Base-by-base conservation (phyloP, 257 asterid species). In the Nicotiana obtusifolia region DNA sequence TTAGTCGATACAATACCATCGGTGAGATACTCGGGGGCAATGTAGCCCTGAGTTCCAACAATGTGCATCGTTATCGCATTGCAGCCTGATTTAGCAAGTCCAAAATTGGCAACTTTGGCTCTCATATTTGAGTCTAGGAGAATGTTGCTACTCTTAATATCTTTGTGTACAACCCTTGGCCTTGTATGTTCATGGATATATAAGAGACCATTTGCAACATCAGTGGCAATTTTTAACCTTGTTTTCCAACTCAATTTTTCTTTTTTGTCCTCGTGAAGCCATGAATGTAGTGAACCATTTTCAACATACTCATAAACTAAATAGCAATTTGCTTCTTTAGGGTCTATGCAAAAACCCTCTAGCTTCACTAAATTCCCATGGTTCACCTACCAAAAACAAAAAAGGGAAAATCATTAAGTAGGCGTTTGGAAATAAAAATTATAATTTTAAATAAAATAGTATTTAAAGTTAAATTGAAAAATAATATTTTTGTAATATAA, bases 21-120 rank as follows among this genome's bases (percentile, higher is more conserved):
- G 0, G 92, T 65, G 2, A 96, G 87, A 57, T 94, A 93, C 82
- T 96, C 98, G 1, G 98, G 98, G 37, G 98, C 90, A 2, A 96
- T 91, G 90, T 94, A 93, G 35, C 99, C 99, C 53, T 96, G 98
- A 3, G 98, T 93, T 26, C 99, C 99, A 0, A 94, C 99, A 44
- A 94, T 94, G 91, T 96, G 98, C 97, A 91, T 94, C 3, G 99
- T 94, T 81, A 96, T 92, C 81, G 99, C 98, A 20, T 96, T 96
- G 93, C 92, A 88, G 7, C 99, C 99, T 1, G 98, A 92, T 81
- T 91, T 93, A 0, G 98, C 98, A 1, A 96, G 88, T 24, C 99
- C 99, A 2, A 96, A 96, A 88, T 96, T 94, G 13, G 98, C 98
- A 10, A 94, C 91, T 77, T 96, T 94, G 82, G 98, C 99, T 10